Conservation (phyloP, 2,329 filamentous ascomycete genomes). For the Penicillium sp. region DNA sequence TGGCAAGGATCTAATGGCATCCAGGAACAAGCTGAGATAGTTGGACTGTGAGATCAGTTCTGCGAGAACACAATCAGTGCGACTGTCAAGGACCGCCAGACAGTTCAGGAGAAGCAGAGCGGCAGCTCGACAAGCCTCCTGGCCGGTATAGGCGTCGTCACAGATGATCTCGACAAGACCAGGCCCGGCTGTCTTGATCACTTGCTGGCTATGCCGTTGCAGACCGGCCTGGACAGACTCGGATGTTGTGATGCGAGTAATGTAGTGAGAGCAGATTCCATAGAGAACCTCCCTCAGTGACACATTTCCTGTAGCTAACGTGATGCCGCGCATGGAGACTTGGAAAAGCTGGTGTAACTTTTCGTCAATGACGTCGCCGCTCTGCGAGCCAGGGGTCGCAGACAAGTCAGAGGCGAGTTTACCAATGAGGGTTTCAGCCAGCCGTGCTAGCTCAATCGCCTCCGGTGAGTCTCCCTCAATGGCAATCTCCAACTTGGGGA, state of each 20-base stretch:
- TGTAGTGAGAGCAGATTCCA: conserved; percentile 84
- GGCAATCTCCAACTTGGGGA: conserved; percentile 81
- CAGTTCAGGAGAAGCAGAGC: conserved; percentile 82
- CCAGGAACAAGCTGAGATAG: conserved; percentile 85
- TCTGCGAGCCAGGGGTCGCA: conserved; percentile 44
- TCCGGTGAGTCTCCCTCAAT: conserved; percentile 68
- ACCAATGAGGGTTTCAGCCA: conserved; percentile 66
- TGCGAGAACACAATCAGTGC: conserved; percentile 72
- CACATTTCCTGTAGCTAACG: conserved; percentile 68
- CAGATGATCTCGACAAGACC: conserved; percentile 82
- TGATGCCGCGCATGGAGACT: conserved; percentile 75
- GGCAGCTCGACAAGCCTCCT: conserved; percentile 77
- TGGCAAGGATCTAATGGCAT: conserved; percentile 77
- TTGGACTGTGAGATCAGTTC: conserved; percentile 82
- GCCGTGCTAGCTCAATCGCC: conserved; percentile 71
- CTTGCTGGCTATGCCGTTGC: conserved; percentile 59
- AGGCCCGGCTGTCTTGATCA: conserved; percentile 77
- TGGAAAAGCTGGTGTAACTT: conserved; percentile 91
- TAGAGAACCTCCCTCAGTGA: conserved; percentile 83
- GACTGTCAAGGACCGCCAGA: conserved; percentile 70
- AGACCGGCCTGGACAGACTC: conserved; percentile 51
- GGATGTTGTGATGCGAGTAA: conserved; percentile 62
- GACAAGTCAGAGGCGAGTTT: conserved; percentile 40
- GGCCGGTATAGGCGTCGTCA: conserved; percentile 87
- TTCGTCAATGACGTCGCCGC: conserved; percentile 76